Conservation (phyloP, 148 eudicot species). For the Camellia japonica region DNA sequence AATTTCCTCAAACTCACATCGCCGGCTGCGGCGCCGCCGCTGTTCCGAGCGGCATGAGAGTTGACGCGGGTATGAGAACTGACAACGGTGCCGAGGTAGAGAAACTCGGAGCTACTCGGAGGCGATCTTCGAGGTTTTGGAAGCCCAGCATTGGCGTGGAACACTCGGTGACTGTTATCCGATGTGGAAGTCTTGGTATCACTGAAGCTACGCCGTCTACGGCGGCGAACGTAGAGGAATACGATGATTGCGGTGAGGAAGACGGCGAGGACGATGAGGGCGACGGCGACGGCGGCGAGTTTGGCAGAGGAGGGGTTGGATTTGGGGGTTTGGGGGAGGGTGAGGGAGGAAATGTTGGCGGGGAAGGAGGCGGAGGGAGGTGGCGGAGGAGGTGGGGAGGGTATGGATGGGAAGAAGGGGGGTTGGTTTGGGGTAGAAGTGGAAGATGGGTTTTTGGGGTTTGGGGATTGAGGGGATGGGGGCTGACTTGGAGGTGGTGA, state of each 20-base stretch:
- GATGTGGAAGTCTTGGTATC: constrained; percentile 36
- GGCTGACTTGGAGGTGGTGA: constrained; percentile 41
- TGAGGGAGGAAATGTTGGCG: constrained; percentile 83
- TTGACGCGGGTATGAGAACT: constrained; percentile 31
- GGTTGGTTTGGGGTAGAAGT: constrained; percentile 29
- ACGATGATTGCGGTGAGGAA: constrained; percentile 46
- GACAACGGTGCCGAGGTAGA: constrained; percentile 72
- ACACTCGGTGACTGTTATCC: constrained; percentile 8
- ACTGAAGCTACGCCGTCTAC: constrained; percentile 14
- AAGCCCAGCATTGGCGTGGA: neutral
- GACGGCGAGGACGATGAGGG: constrained; percentile 50
- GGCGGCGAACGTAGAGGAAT: constrained; percentile 53
- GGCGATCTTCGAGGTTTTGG: constrained; percentile 52
- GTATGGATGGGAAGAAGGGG: constrained; percentile 65
- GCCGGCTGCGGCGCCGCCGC: constrained; percentile 3
- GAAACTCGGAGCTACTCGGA: constrained; percentile 75
- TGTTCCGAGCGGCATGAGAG: constrained; percentile 7
- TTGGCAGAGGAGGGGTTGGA: constrained; percentile 42
- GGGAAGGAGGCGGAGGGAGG: constrained; percentile 63
- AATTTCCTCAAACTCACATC: constrained; percentile 30
- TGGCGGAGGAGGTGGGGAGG: constrained; percentile 56
- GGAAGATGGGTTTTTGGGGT: constrained; percentile 46
- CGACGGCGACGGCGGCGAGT: constrained; percentile 60
- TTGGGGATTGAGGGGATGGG: constrained; percentile 38
- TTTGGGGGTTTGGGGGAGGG: constrained; percentile 53